Evolutionary conservation across 495 filamentous ascomycete genomes (phyloP).

Genomic region (Hypoxylon lienhwacheense): DNA sequence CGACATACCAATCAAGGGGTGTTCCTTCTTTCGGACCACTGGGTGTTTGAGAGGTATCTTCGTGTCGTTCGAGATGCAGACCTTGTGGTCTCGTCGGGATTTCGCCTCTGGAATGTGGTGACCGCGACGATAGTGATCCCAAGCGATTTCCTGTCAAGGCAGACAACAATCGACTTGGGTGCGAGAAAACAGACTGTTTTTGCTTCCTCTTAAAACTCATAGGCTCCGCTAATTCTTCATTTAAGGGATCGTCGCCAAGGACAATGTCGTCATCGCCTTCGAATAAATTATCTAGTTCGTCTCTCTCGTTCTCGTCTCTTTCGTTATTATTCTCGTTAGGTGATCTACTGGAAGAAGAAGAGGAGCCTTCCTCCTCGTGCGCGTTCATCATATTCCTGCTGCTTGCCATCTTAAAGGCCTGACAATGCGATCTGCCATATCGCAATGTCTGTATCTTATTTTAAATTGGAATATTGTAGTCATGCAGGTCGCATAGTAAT

Average conservation of each 20-base stretch:
- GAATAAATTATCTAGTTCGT: conserved; percentile 51
- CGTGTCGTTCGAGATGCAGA: conserved; percentile 7
- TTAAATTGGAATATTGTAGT: neutral
- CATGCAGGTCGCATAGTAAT: conserved; percentile 9
- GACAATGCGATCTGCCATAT: conserved; percentile 36
- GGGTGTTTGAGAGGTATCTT: conserved; percentile 9
- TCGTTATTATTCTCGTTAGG: conserved; percentile 37
- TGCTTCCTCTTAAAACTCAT: conserved; percentile 84
- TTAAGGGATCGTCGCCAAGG: conserved; percentile 54
- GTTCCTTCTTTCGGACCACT: conserved; percentile 61
- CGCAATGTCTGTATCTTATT: conserved; percentile 12
- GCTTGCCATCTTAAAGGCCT: conserved; percentile 37
- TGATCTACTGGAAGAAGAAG: conserved; percentile 38
- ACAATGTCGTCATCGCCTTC: conserved; percentile 43
- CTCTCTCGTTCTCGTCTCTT: too few relatives aligned
- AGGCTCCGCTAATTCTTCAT: conserved; percentile 55
- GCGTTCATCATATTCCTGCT: conserved; percentile 38
- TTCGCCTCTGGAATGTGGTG: conserved; percentile 20
- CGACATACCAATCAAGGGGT: conserved; percentile 82
- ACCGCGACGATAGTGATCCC: conserved; percentile 21
- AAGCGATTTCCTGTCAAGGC: conserved; percentile 54
- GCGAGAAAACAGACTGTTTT: conserved; percentile 56
- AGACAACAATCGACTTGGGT: conserved; percentile 58
- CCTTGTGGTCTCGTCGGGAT: conserved; percentile 29
- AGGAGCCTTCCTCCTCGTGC: conserved; percentile 35